Conservation (phyloP, 805 yeast genomes). For the Brettanomyces nanus region DNA sequence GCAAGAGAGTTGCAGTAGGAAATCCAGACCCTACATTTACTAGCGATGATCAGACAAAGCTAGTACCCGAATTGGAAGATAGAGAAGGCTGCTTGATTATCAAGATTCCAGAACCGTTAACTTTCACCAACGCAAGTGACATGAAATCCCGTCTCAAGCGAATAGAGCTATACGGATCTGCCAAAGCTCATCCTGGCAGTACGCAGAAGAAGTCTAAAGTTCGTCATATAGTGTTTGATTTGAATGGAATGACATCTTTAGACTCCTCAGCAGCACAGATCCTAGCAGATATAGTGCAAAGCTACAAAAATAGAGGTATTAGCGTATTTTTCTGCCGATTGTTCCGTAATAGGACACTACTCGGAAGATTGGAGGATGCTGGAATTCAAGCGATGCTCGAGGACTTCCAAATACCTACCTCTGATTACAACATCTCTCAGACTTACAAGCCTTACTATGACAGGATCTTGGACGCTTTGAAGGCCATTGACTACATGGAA, state of each 20-base stretch:
- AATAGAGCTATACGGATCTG: conserved; percentile 70
- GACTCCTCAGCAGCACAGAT: conserved; percentile 79
- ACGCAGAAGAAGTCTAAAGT: conserved; percentile 27
- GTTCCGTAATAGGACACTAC: conserved; percentile 37
- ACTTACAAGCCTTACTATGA: conserved; percentile 35
- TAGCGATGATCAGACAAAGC: neutral
- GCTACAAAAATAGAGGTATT: conserved; percentile 48
- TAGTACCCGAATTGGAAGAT: conserved; percentile 28
- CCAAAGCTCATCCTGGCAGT: conserved; percentile 63
- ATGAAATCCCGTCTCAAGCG: conserved; percentile 58
- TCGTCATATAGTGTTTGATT: conserved; percentile 60
- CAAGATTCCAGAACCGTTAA: conserved; percentile 80
- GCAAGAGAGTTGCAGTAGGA: neutral
- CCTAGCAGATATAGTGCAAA: conserved; percentile 47
- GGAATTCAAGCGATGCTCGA: conserved; percentile 41
- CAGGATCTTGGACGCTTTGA: conserved; percentile 51
- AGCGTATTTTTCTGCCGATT: conserved; percentile 55
- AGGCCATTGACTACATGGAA: conserved; percentile 32
- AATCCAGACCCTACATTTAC: neutral
- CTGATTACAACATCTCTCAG: conserved; percentile 24
- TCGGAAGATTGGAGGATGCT: conserved; percentile 42
- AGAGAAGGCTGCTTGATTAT: conserved; percentile 71
- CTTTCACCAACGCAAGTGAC: conserved; percentile 80
- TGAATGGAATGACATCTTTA: conserved; percentile 73
- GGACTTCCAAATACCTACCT: conserved; percentile 11